Evolutionary conservation across 129 eudicot species (phyloP).

Genomic region (Pseudognaphalium luteoalbum): DNA sequence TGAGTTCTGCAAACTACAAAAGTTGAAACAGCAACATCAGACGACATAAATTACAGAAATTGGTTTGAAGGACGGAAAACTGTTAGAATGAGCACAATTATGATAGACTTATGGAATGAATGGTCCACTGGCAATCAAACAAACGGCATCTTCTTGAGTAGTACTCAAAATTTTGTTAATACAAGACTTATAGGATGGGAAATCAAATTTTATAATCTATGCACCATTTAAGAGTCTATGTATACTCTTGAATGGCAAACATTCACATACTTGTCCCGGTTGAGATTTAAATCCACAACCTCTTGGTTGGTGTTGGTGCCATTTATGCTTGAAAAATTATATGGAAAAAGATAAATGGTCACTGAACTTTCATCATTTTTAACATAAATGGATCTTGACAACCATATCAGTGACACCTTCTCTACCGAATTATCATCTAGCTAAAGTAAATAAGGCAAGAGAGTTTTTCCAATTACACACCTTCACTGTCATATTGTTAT

Average conservation of each 20-base stretch:
- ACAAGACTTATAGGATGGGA: background rate
- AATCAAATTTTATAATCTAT: background rate
- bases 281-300: no score
- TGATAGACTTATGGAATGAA: background rate
- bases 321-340: no score
- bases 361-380: no score
- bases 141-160: background rate
- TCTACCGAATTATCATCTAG: no score
- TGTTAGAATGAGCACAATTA: conserved; percentile 6
- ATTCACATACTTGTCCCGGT: background rate
- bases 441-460: no score
- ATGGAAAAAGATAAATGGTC: no score
- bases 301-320: no score
- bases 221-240: background rate
- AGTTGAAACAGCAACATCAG: conserved; percentile 20
- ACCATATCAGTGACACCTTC: no score
- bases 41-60: conserved; percentile 9
- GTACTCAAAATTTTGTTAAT: background rate
- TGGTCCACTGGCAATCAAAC: conserved; percentile 1
- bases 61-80: background rate
- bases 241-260: background rate
- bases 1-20: conserved; percentile 70
- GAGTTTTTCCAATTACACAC: no score
- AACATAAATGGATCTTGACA: no score
- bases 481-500: background rate